Base-by-base conservation (phyloP, 1,284 basidiomycete species). In the Quambalaria eucalypti region DNA sequence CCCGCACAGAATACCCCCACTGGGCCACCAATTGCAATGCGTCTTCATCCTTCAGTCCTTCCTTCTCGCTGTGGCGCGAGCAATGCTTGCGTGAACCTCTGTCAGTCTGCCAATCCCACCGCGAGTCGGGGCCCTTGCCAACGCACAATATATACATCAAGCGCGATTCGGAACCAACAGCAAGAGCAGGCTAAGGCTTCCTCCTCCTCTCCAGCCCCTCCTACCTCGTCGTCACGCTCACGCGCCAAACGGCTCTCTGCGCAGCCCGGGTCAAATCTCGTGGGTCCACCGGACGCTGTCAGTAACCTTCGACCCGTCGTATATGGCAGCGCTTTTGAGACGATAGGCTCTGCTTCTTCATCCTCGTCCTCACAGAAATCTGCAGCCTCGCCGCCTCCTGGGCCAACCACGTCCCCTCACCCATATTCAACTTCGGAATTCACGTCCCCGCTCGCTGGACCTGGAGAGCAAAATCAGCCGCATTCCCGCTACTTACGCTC, bases 171-270 rank as follows among this genome's bases (percentile, higher is more conserved):
- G n/a, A n/a, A n/a, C n/a, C n/a, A n/a, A n/a, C n/a, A n/a, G n/a
- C n/a, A n/a, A n/a, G n/a, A n/a, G n/a, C n/a, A n/a, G n/a, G n/a
- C n/a, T n/a, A n/a, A n/a, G n/a, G n/a, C n/a, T n/a, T n/a, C n/a
- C n/a, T n/a, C n/a, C n/a, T n/a, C n/a, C n/a, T n/a, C n/a, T n/a
- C n/a, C n/a, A n/a, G n/a, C n/a, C n/a, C n/a, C n/a, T n/a, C n/a
- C n/a, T n/a, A n/a, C n/a, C n/a, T n/a, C n/a, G n/a, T n/a, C n/a
- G n/a, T n/a, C n/a, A n/a, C n/a, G n/a, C n/a, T n/a, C n/a, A n/a
- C n/a, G n/a, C n/a, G n/a, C n/a, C n/a, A 39, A 21, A 39, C 36
- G 36, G 36, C 42, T 46, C 42, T 46, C 42, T 23, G n/a, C 42
- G 12, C 42, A 21, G 25, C 42, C 42, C 25, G 42, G 42, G 25